Base-by-base conservation (phyloP, 495 filamentous ascomycete genomes). In the Penicillium longicatenatum region DNA sequence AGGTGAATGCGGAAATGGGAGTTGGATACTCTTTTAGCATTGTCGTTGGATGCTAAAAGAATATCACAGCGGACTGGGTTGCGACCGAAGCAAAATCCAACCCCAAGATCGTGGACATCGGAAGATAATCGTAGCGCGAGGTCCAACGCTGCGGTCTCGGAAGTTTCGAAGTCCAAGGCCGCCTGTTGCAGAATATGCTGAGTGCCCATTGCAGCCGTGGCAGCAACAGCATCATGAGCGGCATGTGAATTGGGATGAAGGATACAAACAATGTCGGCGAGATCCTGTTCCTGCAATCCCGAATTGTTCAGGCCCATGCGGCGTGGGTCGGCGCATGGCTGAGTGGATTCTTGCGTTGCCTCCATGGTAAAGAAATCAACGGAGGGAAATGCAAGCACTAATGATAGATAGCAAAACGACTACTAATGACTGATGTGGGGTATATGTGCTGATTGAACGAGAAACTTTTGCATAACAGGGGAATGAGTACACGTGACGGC, bases 1-100 rank as follows among this genome's bases (percentile, higher is more conserved):
- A 96, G 73, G 64, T 87, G 95, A 54, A 98, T 96, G 33, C 91
- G 86, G 69, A 97, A 98, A 65, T 98, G 94, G 12, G 84, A 78
- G 66, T 97, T 97, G 72, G 92, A 97, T 37, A 97, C 77, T 19
- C 86, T 82, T 51, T 78, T 70, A 2, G 83, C 79, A 48, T 87
- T 79, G 45, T 81, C 69, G 19, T 75, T 70, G 4, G 74, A 65
- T 8, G 76, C 66, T 21, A 93, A 79, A 33, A 87, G 75, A 31
- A 98, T 78, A 69, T 98, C 95, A 67, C 89, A 93, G 33, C 76
- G 76, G n/a, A 55, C 41, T 4, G 61, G 47, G 60, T 93, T 91
- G 42, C 94, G 85, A 21, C 94, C 94, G 70, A 98, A 98, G 22
- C 81, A 78, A 70, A 95, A 98, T 10, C 94, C 94, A 41, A 80